phyloP scores from a whole-genome alignment of 2,329 filamentous ascomycete genomes.

The Fusarium subtropicale region DNA sequence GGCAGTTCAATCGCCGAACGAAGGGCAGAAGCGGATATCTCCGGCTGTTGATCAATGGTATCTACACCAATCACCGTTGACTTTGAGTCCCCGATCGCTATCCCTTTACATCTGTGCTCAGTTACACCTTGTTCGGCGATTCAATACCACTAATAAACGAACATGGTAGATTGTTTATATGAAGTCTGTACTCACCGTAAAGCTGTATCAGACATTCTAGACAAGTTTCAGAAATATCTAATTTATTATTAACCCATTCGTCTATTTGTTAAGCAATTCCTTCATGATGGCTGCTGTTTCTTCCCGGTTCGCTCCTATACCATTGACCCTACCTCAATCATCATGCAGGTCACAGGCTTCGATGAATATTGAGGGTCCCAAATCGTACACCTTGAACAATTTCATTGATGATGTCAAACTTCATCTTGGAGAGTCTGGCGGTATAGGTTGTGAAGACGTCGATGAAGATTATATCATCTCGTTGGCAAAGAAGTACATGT shows the following conservation, averaged over 20 bases:
- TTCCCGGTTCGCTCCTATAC: slow-evolving; percentile 5
- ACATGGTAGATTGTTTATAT: not conserved
- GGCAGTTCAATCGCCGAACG: slow-evolving; percentile 8
- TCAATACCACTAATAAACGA: not conserved
- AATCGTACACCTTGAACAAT: not conserved
- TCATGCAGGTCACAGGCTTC: not conserved
- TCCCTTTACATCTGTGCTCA: not conserved
- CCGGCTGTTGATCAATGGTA: not conserved
- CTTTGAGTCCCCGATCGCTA: not conserved
- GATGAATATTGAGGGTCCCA: not conserved
- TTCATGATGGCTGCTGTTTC: slow-evolving; percentile 16
- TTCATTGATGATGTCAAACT: not conserved
- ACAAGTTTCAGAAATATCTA: rapidly evolving
- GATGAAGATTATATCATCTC: slow-evolving; percentile 19
- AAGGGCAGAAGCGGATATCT: not conserved
- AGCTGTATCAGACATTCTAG: not conserved
- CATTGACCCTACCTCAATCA: not conserved
- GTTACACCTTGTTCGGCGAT: not conserved
- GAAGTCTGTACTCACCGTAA: not conserved
- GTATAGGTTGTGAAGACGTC: slow-evolving; percentile 14
- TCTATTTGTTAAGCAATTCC: not conserved
- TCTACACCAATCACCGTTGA: not conserved
- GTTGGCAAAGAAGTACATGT: not conserved
- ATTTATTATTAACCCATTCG: rapidly evolving
- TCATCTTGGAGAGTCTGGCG: slow-evolving; percentile 1